phyloP scores from a whole-genome alignment of 345 rosid genomes.

The Gossypioides kirkii region DNA sequence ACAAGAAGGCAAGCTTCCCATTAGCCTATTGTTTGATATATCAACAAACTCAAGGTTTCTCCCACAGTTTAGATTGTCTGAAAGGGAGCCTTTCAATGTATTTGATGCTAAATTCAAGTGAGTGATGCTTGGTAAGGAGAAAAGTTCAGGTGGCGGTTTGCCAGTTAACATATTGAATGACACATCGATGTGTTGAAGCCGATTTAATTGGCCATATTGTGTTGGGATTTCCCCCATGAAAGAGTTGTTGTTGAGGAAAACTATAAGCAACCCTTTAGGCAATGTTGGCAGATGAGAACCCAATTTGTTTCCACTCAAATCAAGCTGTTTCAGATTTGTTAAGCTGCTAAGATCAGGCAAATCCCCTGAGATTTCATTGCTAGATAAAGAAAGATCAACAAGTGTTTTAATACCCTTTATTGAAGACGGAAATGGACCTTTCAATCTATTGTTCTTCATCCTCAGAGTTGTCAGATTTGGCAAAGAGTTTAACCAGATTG shows the following conservation, averaged over 20 bases:
- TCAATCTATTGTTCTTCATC: constrained; percentile 58
- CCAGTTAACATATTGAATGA: constrained; percentile 72
- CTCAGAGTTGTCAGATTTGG: constrained; percentile 58
- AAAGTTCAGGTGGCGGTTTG: constrained; percentile 53
- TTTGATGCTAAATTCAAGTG: constrained; percentile 83
- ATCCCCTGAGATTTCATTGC: constrained; percentile 65
- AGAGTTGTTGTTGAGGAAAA: constrained; percentile 65
- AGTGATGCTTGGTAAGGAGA: constrained; percentile 75
- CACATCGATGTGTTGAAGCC: constrained; percentile 84
- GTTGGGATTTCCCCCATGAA: constrained; percentile 64
- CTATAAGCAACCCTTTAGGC: constrained; percentile 61
- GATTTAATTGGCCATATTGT: constrained; percentile 48
- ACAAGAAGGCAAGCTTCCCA: constrained; percentile 72
- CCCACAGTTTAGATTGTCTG: constrained; percentile 49
- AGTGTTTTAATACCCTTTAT: constrained; percentile 47
- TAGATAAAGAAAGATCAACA: constrained; percentile 59
- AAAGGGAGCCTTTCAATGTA: constrained; percentile 55
- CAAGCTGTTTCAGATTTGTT: constrained; percentile 59
- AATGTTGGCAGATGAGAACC: constrained; percentile 61
- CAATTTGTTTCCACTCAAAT: constrained; percentile 71
- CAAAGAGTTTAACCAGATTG: constrained; percentile 58
- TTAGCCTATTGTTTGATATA: constrained; percentile 66
- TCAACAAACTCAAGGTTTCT: constrained; percentile 79
- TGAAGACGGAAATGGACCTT: constrained; percentile 68
- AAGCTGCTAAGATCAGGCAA: constrained; percentile 68